Conservation (phyloP, 2,329 filamentous ascomycete species). For the Exutisphaerella laricina region DNA sequence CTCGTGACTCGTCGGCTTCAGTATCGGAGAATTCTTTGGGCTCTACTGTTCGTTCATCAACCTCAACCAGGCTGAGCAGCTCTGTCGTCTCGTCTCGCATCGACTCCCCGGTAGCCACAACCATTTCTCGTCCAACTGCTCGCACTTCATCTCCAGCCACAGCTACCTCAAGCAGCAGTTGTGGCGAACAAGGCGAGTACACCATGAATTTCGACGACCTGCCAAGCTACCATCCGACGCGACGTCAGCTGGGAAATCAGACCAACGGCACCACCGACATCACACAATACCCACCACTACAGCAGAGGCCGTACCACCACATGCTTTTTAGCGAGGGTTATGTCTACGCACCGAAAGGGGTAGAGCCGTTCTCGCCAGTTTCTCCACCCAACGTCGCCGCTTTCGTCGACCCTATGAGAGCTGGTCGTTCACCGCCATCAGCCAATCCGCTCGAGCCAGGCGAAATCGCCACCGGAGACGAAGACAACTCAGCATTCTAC, state of each 20-base stretch:
- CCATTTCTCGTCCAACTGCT: background rate
- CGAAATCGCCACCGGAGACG: conserved; percentile 42
- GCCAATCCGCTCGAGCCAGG: conserved; percentile 33
- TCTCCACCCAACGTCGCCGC: conserved; percentile 46
- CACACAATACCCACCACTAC: conserved; percentile 35
- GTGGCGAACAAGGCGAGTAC: conserved; percentile 45
- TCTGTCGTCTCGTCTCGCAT: too few relatives aligned
- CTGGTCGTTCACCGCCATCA: background rate
- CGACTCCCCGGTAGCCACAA: too few relatives aligned
- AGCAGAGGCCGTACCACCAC: conserved; percentile 43
- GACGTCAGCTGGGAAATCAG: conserved; percentile 18
- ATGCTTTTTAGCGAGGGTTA: conserved; percentile 49
- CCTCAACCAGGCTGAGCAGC: too few relatives aligned
- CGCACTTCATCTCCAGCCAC: conserved; percentile 19
- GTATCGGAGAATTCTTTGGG: too few relatives aligned
- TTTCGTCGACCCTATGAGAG: conserved; percentile 33
- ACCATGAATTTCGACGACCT: conserved; percentile 35
- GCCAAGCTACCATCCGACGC: conserved; percentile 31
- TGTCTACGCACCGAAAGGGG: conserved; percentile 43
- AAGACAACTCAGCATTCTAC: conserved; percentile 43
- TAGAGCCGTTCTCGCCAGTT: conserved; percentile 41
- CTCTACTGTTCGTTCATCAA: conserved; percentile 1
- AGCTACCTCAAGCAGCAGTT: conserved; percentile 24
- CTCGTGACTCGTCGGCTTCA: background rate
- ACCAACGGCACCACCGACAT: conserved; percentile 28